A percentile compares a stretch with the other conserved stretches of the same genome.
phyloP scores from a whole-genome alignment of 495 filamentous ascomycete species.

The Annulohypoxylon moriforme region DNA sequence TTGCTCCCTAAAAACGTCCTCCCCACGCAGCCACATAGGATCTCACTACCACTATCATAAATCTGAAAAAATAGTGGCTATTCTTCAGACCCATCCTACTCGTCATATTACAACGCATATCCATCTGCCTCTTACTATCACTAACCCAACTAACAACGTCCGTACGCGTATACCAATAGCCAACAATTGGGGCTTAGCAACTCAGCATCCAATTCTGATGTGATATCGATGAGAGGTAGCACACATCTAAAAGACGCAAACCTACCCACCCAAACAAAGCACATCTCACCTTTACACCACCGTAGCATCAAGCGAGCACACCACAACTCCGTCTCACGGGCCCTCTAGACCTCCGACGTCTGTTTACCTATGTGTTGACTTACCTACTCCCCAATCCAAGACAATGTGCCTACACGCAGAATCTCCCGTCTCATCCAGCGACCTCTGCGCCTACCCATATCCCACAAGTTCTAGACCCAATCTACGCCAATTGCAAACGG shows the following conservation, averaged over 20 bases:
- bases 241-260: constrained; percentile 4
- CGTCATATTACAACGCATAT: background rate
- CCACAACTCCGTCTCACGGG: background rate
- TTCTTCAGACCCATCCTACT: background rate
- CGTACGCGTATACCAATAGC: background rate
- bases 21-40: no score
- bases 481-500: background rate
- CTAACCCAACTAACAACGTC: background rate
- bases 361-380: background rate
- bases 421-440: background rate
- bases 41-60: no score
- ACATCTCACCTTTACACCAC: background rate
- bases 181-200: constrained; percentile 15
- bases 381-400: background rate
- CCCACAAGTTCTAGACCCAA: background rate
- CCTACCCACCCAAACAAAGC: constrained; percentile 11
- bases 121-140: background rate
- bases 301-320: constrained; percentile 6
- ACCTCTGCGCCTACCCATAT: background rate
- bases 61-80: background rate
- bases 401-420: background rate
- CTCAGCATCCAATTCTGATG: background rate
- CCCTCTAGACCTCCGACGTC: background rate
- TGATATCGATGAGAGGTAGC: constrained; percentile 5
- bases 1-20: background rate